Conservation (phyloP, 2,329 filamentous ascomycete genomes). For the Fusarium gaditjirri region DNA sequence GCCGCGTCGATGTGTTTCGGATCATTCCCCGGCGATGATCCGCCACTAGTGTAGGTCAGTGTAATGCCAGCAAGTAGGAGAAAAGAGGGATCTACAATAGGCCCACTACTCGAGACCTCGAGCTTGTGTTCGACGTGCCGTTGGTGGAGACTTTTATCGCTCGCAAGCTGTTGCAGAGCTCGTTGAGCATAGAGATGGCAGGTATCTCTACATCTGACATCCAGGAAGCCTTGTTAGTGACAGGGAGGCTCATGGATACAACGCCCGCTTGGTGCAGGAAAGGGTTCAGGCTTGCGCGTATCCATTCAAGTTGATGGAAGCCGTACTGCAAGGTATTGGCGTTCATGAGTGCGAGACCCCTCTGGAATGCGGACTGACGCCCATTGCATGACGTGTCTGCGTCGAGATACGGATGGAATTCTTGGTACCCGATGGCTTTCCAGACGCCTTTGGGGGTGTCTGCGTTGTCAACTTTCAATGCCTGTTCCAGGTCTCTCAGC, state of each 20-base stretch:
- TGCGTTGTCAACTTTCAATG: too few species aligned
- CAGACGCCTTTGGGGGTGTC: background rate
- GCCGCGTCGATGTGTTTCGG: background rate
- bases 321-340: background rate
- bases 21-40: background rate
- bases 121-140: background rate
- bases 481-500: too few species aligned
- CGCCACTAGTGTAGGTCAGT: background rate
- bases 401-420: background rate
- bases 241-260: background rate
- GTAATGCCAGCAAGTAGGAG: fast-evolving
- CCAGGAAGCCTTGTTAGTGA: background rate
- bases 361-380: background rate
- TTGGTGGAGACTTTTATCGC: fast-evolving
- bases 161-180: background rate
- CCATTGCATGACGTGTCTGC: background rate
- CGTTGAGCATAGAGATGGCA: background rate
- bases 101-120: background rate
- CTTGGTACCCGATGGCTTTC: background rate
- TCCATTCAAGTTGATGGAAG: background rate
- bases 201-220: background rate
- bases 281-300: background rate
- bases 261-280: background rate
- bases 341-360: background rate
- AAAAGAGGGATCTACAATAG: background rate